Evolutionary conservation across 139 green algal genomes (phyloP), one percentile per base, ranked within the genome.

Genomic region (Pseudopediastrum boryanum): DNA sequence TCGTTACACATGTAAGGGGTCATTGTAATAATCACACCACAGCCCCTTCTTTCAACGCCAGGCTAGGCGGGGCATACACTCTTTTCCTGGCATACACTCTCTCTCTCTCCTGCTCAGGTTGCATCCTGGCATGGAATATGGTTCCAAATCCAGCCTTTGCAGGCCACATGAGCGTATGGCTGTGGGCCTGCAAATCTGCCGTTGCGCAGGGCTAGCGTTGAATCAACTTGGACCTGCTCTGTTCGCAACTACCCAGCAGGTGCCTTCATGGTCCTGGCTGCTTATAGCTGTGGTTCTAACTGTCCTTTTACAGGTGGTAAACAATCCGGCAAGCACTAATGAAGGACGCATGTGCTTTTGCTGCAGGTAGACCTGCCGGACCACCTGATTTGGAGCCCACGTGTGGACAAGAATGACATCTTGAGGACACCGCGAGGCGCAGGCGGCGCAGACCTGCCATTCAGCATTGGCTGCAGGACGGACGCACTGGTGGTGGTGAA

Each of bases 391-490:
- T 58, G 48, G 48, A 58, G 48, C 48, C 16, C 48, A 16, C 48
- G 19, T 19, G 16, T 58, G 48, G 48, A 58, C 48, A 19, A 19
- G 48, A 58, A 19, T 19, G 16, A 58, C 16, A 19, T 58, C 16
- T 19, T 58, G 48, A 58, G 19, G 48, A 19, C 19, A 19, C 48
- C 16, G 16, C 48, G 16, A 16, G 16, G 48, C 48, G 19, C 48
- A 58, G 48, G 48, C 19, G 48, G 48, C 48, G 48, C 48, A 16
- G 48, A 58, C 16, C 48, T 58, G 48, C 48, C 48, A 16, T 58
- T 58, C 48, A 58, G 48, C 48, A 58, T 58, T 19, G 48, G 16
- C 48, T 75, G 67, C 43, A 75, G 43, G 67, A 38, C 67, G 62
- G 67, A 75, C 31, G 67, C 67, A 10, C 43, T 75, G 42, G 41